Evolutionary conservation across 306 rosid species (phyloP), one percentile per base, ranked within the genome.

Genomic region (Chamaecrista fasciculata): DNA sequence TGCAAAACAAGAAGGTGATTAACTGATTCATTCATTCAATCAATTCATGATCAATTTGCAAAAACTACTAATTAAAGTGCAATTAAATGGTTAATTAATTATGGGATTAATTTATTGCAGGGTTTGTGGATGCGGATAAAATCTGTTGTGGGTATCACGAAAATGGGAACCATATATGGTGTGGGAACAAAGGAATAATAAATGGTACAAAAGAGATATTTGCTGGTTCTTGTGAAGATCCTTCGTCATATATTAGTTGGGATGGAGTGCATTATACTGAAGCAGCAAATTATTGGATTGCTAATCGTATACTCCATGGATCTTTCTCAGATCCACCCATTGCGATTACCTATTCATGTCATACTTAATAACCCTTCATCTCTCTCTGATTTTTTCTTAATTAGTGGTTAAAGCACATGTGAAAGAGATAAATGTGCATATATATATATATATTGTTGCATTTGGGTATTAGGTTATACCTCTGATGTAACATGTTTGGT

Each of bases 231-330:
- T 91, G 97, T 59, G 65, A 75, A 73, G 84, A 89, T 70, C 96
- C 97, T 36, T 92, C 92, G 2, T 50, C 52, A 40, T 47, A 85
- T 36, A 82, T 92, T 1, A 92, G 96, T n/a, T 92, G 97, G 97
- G 97, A 92, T 82, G 96, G 97, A 0, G 89, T 89, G 4, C 97
- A 89, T 71, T 87, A 92, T 70, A 87, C 95, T 0, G 96, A 89
- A 40, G 89, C 95, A 62, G 96, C 97, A 9, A 89, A 92, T 67
- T 69, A 16, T 20, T 91, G 96, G 97, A 69, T 89, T 67, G 84
- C 91, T 7, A 64, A 77, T 52, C 82, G 73, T 0, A 77, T 91
- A 39, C 5, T 83, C 28, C 43, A 66, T 24, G 96, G 97, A 49
- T 89, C 86, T 0, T 80, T 85, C 36, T 82, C 97, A 3, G 86